A percentile compares a stretch with the other conserved stretches of the same genome.
Evolutionary conservation across 78 protist genomes (phyloP).

Genomic region (Dictyostelium firmibasis): DNA sequence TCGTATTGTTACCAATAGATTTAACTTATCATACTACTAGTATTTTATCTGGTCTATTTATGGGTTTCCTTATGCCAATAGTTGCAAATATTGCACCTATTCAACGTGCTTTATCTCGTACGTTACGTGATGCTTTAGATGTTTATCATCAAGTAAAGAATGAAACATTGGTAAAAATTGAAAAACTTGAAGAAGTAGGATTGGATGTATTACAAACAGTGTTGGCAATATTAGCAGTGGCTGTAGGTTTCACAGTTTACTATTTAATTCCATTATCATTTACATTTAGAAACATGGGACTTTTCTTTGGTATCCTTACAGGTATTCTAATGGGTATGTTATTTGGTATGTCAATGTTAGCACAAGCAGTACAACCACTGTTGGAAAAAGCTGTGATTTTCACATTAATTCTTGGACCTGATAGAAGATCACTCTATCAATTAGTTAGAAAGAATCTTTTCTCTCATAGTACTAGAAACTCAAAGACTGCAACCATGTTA

Average conservation of each 20-base stretch:
- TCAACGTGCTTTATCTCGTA: constrained; percentile 85
- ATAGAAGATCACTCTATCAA: constrained; percentile 11
- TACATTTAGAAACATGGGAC: constrained; percentile 61
- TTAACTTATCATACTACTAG: constrained; percentile 38
- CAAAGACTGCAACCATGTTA: constrained; percentile 93
- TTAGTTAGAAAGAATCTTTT: constrained; percentile 87
- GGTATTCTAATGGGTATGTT: constrained; percentile 87
- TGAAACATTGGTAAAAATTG: constrained; percentile 87
- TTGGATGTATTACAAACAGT: constrained; percentile 77
- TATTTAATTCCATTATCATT: constrained; percentile 89
- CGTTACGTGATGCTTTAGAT: constrained; percentile 92
- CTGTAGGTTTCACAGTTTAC: constrained; percentile 88
- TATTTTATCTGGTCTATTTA: constrained; percentile 47
- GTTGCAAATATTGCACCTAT: constrained; percentile 73
- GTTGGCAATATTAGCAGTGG: constrained; percentile 61
- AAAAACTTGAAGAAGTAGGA: constrained; percentile 87
- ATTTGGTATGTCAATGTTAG: constrained; percentile 88
- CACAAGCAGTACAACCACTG: constrained; percentile 70
- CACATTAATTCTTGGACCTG: constrained; percentile 44
- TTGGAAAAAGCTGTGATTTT: constrained; percentile 50
- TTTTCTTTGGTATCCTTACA: constrained; percentile 83
- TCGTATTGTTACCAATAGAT: constrained; percentile 79
- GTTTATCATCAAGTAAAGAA: constrained; percentile 84
- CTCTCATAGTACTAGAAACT: constrained; percentile 83
- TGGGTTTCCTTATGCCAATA: constrained; percentile 78